These are phyloP conservation scores for Apiospora pterosperma DNA, from an alignment of 2,329 filamentous ascomycete genomes.

Conservation along the genomic window DNA sequence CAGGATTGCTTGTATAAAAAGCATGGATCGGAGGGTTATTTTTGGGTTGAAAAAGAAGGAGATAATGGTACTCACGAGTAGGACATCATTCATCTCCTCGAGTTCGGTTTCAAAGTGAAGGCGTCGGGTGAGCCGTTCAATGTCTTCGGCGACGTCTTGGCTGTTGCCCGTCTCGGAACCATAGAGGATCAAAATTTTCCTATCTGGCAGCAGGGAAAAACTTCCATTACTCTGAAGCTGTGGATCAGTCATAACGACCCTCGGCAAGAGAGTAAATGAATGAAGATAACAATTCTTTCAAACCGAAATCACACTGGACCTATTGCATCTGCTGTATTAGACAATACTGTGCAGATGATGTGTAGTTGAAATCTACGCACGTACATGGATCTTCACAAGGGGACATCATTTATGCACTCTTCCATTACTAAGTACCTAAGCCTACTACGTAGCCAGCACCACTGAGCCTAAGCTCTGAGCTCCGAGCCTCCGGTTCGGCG, in stretches of 20 bases:
- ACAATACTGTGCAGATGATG: not conserved
- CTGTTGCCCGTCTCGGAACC: constrained; percentile 94
- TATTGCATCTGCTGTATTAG: not conserved
- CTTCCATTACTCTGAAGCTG: constrained; percentile 10
- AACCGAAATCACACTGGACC: not conserved
- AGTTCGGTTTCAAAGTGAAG: constrained; percentile 75
- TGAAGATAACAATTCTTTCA: not conserved
- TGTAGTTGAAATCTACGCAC: not conserved
- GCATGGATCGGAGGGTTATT: no score
- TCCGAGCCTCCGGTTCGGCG: not conserved
- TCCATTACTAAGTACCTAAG: not conserved
- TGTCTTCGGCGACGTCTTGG: constrained; percentile 84
- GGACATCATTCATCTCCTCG: constrained; percentile 72
- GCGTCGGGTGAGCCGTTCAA: constrained; percentile 71
- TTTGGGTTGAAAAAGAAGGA: not conserved
- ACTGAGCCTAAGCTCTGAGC: not conserved
- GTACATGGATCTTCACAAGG: not conserved
- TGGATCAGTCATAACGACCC: not conserved
- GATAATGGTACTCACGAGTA: constrained; percentile 57
- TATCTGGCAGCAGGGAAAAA: constrained; percentile 23
- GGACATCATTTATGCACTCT: no score
- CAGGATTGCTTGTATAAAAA: not conserved
- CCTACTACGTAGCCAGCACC: not conserved
- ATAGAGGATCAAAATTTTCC: constrained; percentile 71
- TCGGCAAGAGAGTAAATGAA: not conserved